Conservation (phyloP, 2,329 filamentous ascomycete species). For the Neospermospora avenae region DNA sequence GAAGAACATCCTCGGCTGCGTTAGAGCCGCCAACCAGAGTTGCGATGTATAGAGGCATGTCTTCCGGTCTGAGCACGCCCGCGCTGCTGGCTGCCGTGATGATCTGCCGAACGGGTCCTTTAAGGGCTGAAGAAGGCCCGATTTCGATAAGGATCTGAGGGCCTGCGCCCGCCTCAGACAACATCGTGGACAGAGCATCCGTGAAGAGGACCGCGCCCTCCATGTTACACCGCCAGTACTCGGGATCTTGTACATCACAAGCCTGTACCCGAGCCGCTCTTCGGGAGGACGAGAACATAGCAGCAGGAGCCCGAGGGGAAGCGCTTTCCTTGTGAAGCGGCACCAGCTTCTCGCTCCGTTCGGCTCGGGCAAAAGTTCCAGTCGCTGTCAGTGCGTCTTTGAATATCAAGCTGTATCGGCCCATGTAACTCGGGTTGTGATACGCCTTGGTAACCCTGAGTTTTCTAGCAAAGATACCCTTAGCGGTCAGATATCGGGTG, state of each 20-base stretch:
- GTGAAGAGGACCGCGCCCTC: slow-evolving; percentile 42
- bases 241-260: slow-evolving; percentile 11
- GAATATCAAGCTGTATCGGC: slow-evolving; percentile 23
- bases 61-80: too few relatives aligned
- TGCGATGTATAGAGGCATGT: too few relatives aligned
- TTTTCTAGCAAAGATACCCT: slow-evolving; percentile 35
- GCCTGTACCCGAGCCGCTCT: slow-evolving; percentile 10
- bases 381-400: not conserved
- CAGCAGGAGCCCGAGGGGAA: too few relatives aligned
- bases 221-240: slow-evolving; percentile 46
- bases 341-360: not conserved
- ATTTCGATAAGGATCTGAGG: not conserved
- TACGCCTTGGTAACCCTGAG: slow-evolving; percentile 40
- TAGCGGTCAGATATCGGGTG: slow-evolving; percentile 7
- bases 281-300: slow-evolving; percentile 37
- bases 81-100: not conserved
- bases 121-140: not conserved
- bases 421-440: slow-evolving; percentile 36
- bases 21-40: too few relatives aligned
- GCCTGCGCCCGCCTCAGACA: not conserved
- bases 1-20: not conserved
- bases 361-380: not conserved
- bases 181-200: not conserved
- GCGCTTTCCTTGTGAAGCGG: too few relatives aligned
- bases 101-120: not conserved